Evolutionary conservation across 1,139 yeast species (phyloP), one percentile per base, ranked within the genome.

Genomic region (Candida pseudoviswanathii): DNA sequence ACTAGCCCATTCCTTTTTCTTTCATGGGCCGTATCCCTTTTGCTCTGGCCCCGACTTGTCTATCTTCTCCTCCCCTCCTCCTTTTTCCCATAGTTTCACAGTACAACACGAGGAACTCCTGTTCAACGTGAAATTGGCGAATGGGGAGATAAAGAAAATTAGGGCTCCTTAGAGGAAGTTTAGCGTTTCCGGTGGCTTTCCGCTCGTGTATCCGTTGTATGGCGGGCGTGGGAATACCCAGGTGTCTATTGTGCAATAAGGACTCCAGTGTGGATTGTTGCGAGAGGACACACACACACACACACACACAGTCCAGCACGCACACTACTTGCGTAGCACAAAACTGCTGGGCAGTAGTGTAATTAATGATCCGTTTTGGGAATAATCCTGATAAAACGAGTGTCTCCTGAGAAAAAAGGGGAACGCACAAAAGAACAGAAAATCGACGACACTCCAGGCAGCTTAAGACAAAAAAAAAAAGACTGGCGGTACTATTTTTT

Each of bases 341-440:
- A 33, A 33, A 11, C 6, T 5, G 16, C 16, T 33, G 37, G 11
- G 37, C 21, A 7, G 41, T 37, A 25, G n/a, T 41, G 37, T 43
- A 43, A 43, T 43, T 43, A 43, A 21, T 22, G 31, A 21, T 43
- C 45, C 29, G 21, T 26, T 34, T 43, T 34, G 41, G 49, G 49
- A 39, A 47, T 33, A 38, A 47, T 47, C 49, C 49, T 34, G 49
- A 44, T 47, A 47, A 47, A 27, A 34, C 26, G 43, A 45, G 41
- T 41, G 32, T 37, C 25, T 5, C 33, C 4, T 30, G 21, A 25
- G 26, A 37, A 37, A 37, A 37, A 37, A 37, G 41, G 30, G 41
- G 41, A 25, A 37, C 26, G 3, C 25, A 36, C 29, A 37, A 37
- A 37, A 36, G 1, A 22, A 36, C 16, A 16, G 16, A 36, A 36